Evolutionary conservation across 148 eudicot species (phyloP).

Genomic region (Tetragonia tetragonoides): DNA sequence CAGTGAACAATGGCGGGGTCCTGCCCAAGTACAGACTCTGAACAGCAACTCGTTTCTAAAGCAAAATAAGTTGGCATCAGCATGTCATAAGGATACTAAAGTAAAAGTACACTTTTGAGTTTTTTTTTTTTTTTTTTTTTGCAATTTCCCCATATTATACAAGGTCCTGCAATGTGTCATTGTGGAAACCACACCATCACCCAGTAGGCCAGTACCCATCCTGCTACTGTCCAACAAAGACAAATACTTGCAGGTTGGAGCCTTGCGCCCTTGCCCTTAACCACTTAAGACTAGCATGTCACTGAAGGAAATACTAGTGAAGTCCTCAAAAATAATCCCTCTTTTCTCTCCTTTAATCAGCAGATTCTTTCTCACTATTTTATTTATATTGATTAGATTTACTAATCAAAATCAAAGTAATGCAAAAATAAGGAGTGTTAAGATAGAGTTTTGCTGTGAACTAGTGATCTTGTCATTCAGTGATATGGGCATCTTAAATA

Average conservation of each 20-base stretch:
- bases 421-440: not conserved
- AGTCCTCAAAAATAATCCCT: not conserved
- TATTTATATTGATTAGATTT: not conserved
- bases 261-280: no score
- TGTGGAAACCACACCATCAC: no score
- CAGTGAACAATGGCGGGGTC: slow-evolving; percentile 82
- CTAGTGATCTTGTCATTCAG: not conserved
- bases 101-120: no score
- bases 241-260: no score
- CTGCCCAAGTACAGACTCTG: slow-evolving; percentile 86
- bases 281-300: no score
- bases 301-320: not conserved
- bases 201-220: no score
- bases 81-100: no score
- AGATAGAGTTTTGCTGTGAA: not conserved
- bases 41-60: slow-evolving; percentile 64
- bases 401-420: not conserved
- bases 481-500: not conserved
- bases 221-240: no score
- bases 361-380: not conserved
- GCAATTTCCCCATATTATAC: no score
- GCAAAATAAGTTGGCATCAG: not conserved
- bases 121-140: no score
- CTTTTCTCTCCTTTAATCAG: not conserved
- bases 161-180: no score